Base-by-base conservation (phyloP, 1,284 basidiomycete species). In the Microbotryomycetes sp. region DNA sequence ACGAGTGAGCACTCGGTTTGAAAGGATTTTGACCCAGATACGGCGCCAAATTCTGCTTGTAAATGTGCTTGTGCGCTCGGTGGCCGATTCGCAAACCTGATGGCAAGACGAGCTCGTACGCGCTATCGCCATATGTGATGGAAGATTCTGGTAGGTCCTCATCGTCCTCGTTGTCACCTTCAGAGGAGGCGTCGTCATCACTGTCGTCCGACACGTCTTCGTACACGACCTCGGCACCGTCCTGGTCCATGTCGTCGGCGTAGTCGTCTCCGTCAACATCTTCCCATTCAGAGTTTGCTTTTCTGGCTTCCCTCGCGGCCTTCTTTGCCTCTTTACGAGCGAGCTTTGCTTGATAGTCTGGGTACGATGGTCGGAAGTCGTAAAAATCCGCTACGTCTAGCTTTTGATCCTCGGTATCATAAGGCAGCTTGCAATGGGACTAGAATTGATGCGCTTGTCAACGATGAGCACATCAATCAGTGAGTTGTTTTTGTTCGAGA, bases 71-170 rank as follows among this genome's bases (percentile, higher is more conserved):
- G 78, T 97, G 83, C 46, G 85, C 85, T 41, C 93, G 85, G 73
- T 99, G 96, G 0, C 93, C 93, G 66, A 99, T 86, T 7, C 90
- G 85, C 11, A 85, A 83, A 46, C 96, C 96, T 0, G 92, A 94
- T 0, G 96, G 92, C 5, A 99, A 81, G 5, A 96, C 87, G n/a
- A 99, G 85, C 70, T 97, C 94, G 71, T 87, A 85, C 45, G 85
- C 77, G 31, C 79, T 78, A 35, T 79, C 75, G 15, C 77, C 77
- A 21, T 76, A 71, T 2, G 71, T 66, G 6, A 66, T 61, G 2
- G 59, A 57, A 4, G 52, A 49, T 29, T 52, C 53, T 6, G 61
- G 66, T 1, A 70, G 56, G 2, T 64, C 64, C 5, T 71, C 59
- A 15, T 68, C 67, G 23, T 56, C 55, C 29, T 67, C 66, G 28